phyloP scores from a whole-genome alignment of 805 yeast genomes.

The Candida lessepsii region DNA sequence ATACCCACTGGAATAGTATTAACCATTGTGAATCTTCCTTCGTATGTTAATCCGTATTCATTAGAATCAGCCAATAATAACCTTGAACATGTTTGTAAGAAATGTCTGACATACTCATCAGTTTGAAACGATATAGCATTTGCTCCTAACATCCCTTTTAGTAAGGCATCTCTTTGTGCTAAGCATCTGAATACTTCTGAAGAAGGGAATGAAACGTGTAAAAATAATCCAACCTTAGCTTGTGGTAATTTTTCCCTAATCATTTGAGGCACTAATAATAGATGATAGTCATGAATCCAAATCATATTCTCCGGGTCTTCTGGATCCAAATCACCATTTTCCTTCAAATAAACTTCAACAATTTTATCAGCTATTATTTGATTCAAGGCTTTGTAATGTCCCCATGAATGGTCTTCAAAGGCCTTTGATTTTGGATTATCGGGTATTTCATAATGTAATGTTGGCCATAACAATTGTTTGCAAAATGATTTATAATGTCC shows the following conservation, averaged over 20 bases:
- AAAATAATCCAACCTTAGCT: slow-evolving; percentile 87
- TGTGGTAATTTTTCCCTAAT: slow-evolving; percentile 70
- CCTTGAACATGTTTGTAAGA: slow-evolving; percentile 84
- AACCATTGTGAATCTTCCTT: slow-evolving; percentile 56
- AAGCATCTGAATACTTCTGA: slow-evolving; percentile 92
- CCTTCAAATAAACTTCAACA: slow-evolving; percentile 52
- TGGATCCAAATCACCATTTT: slow-evolving; percentile 48
- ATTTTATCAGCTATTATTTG: slow-evolving; percentile 77
- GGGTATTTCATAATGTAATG: slow-evolving; percentile 89
- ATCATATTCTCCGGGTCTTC: slow-evolving; percentile 57
- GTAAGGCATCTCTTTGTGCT: slow-evolving; percentile 76
- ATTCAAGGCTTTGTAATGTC: slow-evolving; percentile 72
- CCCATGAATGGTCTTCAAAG: slow-evolving; percentile 95
- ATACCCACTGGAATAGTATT: slow-evolving; percentile 75
- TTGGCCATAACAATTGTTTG: slow-evolving; percentile 95
- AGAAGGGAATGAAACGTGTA: slow-evolving; percentile 94
- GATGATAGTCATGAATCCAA: slow-evolving; percentile 95
- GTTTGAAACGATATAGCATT: slow-evolving; percentile 88
- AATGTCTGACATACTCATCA: slow-evolving; percentile 90
- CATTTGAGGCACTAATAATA: slow-evolving; percentile 83
- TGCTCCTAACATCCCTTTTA: slow-evolving; percentile 86
- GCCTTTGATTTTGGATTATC: slow-evolving; percentile 93
- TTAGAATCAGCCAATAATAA: slow-evolving; percentile 81
- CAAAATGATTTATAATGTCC: slow-evolving; percentile 92
- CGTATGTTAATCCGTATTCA: slow-evolving; percentile 56